Evolutionary conservation across 768 basidiomycete species (phyloP).

Genomic region (Pleurotus eryngii): DNA sequence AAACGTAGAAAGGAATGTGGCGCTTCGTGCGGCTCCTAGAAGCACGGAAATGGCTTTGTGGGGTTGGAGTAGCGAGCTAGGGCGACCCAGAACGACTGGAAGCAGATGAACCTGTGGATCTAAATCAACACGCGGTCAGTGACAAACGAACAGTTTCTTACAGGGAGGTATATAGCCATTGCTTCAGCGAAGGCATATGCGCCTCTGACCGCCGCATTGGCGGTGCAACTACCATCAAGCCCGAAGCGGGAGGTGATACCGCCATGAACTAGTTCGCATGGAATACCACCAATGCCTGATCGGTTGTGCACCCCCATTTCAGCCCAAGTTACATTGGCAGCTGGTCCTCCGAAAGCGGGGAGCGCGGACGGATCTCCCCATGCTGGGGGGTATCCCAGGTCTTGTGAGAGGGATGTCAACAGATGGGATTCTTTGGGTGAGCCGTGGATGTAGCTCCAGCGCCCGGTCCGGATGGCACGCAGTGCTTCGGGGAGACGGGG

Average conservation of each 20-base stretch:
- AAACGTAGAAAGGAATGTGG: constrained; percentile 70
- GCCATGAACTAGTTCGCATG: constrained; percentile 74
- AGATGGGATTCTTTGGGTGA: constrained; percentile 37
- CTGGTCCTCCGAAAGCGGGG: constrained; percentile 59
- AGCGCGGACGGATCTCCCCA: constrained; percentile 64
- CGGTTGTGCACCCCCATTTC: constrained; percentile 50
- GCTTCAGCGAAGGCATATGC: constrained; percentile 59
- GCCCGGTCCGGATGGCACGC: constrained; percentile 47
- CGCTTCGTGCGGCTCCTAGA: constrained; percentile 56
- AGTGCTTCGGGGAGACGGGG: constrained; percentile 51
- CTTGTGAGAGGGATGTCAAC: constrained; percentile 42
- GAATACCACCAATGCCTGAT: constrained; percentile 61
- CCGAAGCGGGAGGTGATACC: constrained; percentile 43
- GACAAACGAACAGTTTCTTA: constrained; percentile 30
- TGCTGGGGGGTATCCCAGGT: constrained; percentile 53
- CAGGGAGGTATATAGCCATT: constrained; percentile 67
- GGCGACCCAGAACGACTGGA: constrained; percentile 60
- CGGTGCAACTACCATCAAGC: constrained; percentile 50
- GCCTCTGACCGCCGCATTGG: constrained; percentile 55
- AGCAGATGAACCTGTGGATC: constrained; percentile 60
- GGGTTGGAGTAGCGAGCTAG: constrained; percentile 45
- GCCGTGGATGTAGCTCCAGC: constrained; percentile 57
- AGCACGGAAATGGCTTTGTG: constrained; percentile 39
- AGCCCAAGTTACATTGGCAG: constrained; percentile 54
- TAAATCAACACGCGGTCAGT: neutral